phyloP scores from a whole-genome alignment of 768 basidiomycete genomes.

The Gloeostereum incarnatum region DNA sequence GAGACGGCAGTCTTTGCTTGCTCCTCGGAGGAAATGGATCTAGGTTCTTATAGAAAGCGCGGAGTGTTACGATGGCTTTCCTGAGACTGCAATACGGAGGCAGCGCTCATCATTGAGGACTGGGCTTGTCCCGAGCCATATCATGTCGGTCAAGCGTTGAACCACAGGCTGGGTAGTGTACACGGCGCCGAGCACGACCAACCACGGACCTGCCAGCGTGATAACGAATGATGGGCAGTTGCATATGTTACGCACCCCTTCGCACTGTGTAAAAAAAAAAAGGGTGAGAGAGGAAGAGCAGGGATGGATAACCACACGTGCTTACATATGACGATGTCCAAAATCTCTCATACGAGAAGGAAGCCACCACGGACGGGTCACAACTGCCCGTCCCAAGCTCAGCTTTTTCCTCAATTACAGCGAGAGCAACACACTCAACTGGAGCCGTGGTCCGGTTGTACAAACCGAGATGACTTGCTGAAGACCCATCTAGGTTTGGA shows the following conservation, averaged over 20 bases:
- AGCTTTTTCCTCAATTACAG: neutral
- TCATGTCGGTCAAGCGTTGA: slow-evolving; percentile 15
- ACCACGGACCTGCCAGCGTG: slow-evolving; percentile 12
- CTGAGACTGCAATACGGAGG: slow-evolving; percentile 4
- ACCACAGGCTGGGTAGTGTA: slow-evolving; percentile 10
- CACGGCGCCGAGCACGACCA: slow-evolving; percentile 15
- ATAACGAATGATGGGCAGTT: slow-evolving; percentile 16
- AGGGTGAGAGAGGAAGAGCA: neutral
- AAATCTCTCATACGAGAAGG: neutral
- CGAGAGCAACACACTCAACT: neutral
- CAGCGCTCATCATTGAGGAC: neutral
- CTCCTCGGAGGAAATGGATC: neutral
- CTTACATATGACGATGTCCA: neutral
- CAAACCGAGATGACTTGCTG: neutral
- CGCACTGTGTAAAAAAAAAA: neutral
- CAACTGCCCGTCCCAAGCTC: neutral
- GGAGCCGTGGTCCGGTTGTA: neutral
- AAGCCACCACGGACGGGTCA: neutral
- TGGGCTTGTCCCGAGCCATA: slow-evolving; percentile 1
- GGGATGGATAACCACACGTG: neutral
- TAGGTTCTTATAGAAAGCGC: neutral
- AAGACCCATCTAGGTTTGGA: neutral
- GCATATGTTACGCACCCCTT: neutral
- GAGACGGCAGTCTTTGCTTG: slow-evolving; percentile 2
- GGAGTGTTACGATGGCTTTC: slow-evolving; percentile 4